Percentiles rank a stretch among this genome's conserved stretches.
These are phyloP conservation scores for Picochlorum sp. DNA, from an alignment of 139 green algal genomes.

Conservation along the genomic window DNA sequence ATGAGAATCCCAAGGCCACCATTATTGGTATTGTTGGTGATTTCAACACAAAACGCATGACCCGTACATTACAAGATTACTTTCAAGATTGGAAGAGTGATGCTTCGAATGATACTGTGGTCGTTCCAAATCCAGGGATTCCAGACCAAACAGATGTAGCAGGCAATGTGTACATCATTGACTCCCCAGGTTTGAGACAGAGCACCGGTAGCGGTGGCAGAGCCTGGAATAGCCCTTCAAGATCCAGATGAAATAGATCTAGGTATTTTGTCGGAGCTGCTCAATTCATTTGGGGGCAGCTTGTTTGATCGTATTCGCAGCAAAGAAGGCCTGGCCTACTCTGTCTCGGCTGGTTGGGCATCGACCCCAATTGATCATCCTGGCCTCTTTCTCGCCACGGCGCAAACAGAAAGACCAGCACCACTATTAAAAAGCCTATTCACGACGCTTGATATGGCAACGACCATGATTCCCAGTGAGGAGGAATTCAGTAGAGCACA, in stretches of 20 bases:
- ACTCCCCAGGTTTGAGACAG: constrained; percentile 23
- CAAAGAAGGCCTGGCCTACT: constrained; percentile 68
- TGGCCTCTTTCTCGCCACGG: constrained; percentile 63
- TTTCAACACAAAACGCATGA: constrained; percentile 44
- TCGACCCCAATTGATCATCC: constrained; percentile 50
- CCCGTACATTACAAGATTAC: not conserved
- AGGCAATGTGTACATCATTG: constrained; percentile 44
- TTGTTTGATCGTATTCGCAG: constrained; percentile 72
- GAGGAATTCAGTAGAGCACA: constrained; percentile 35
- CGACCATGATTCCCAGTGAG: not conserved
- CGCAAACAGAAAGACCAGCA: constrained; percentile 44
- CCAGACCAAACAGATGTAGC: constrained; percentile 12
- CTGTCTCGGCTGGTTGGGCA: constrained; percentile 54
- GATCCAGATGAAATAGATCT: constrained; percentile 55
- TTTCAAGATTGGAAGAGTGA: not conserved
- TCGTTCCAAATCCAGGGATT: constrained; percentile 29
- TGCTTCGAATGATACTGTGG: constrained; percentile 9
- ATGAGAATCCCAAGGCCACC: constrained; percentile 48
- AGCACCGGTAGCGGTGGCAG: constrained; percentile 32
- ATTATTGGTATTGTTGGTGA: constrained; percentile 68
- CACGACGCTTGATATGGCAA: constrained; percentile 10
- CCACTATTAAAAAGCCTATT: constrained; percentile 33
- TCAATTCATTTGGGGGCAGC: constrained; percentile 71
- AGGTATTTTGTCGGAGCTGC: constrained; percentile 48
- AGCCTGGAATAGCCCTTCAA: constrained; percentile 48